phyloP scores from a whole-genome alignment of 2,329 filamentous ascomycete species.

The Elsinoe perseae region DNA sequence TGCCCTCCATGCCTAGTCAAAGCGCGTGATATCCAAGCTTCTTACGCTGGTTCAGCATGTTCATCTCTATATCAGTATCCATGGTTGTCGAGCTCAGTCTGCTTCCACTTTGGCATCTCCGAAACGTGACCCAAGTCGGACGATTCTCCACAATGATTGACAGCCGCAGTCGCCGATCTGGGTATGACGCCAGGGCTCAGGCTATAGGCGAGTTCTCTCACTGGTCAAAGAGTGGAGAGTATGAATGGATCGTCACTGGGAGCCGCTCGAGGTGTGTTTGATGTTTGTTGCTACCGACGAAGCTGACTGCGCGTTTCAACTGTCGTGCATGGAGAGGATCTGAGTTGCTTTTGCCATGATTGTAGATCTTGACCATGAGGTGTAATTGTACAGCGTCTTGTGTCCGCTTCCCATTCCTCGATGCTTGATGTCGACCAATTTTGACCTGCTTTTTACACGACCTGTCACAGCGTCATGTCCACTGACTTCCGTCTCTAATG shows the following conservation, averaged over 20 bases:
- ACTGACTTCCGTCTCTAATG: not conserved
- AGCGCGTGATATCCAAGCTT: not conserved
- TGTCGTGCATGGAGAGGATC: not conserved
- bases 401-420: no score
- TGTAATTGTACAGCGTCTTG: no score
- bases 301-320: constrained; percentile 10
- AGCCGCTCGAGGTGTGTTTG: not conserved
- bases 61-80: constrained; percentile 4
- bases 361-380: not conserved
- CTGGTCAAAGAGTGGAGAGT: not conserved
- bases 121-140: not conserved
- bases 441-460: not conserved
- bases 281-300: not conserved
- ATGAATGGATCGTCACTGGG: not conserved
- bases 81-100: not conserved
- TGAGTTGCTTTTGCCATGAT: not conserved
- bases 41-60: not conserved
- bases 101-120: not conserved
- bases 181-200: constrained; percentile 1
- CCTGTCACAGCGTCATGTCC: not conserved
- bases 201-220: not conserved
- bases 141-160: constrained; percentile 7
- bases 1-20: not conserved
- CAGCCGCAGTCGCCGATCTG: constrained; percentile 7
- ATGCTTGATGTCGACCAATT: not conserved